A percentile compares a stretch with the other conserved stretches of the same genome.
Conservation (phyloP, 2,329 filamentous ascomycete species). For the Xenosphaeropsis pyriputrescens region DNA sequence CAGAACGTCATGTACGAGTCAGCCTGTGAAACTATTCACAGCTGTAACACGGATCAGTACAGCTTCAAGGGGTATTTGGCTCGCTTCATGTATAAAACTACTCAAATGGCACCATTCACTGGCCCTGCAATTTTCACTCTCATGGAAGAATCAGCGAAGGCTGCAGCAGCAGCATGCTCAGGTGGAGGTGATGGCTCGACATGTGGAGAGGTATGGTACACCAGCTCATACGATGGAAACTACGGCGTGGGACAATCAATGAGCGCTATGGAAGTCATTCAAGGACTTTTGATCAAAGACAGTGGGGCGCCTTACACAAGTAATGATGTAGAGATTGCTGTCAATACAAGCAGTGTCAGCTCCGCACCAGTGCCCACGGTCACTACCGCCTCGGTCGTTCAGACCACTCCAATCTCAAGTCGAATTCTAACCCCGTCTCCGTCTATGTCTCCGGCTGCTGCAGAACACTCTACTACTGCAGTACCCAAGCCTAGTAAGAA, state of each 20-base stretch:
- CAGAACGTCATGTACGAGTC: conserved; percentile 50
- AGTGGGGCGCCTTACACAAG: conserved; percentile 23
- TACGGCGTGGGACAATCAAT: conserved; percentile 48
- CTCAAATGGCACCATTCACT: conserved; percentile 40
- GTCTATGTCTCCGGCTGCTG: too few relatives aligned
- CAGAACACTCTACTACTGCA: too few relatives aligned
- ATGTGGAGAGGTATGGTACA: conserved; percentile 49
- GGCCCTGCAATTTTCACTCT: conserved; percentile 28
- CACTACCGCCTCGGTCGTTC: not conserved
- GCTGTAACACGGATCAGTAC: conserved; percentile 48
- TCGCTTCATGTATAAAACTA: conserved; percentile 46
- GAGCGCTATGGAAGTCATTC: conserved; percentile 47
- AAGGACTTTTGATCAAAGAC: conserved; percentile 35
- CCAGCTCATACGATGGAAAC: conserved; percentile 36
- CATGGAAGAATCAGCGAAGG: conserved; percentile 35
- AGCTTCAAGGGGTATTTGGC: conserved; percentile 56
- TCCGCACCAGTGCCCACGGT: not conserved
- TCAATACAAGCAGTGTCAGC: not conserved
- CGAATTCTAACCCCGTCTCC: too few relatives aligned
- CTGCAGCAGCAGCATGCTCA: conserved; percentile 40
- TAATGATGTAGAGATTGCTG: conserved; percentile 6
- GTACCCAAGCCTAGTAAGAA: too few relatives aligned
- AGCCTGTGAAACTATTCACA: conserved; percentile 43
- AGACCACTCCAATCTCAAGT: too few relatives aligned
- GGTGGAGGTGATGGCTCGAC: conserved; percentile 34